Evolutionary conservation across 1,284 basidiomycete species (phyloP).

Genomic region (Heterobasidion irregulare): DNA sequence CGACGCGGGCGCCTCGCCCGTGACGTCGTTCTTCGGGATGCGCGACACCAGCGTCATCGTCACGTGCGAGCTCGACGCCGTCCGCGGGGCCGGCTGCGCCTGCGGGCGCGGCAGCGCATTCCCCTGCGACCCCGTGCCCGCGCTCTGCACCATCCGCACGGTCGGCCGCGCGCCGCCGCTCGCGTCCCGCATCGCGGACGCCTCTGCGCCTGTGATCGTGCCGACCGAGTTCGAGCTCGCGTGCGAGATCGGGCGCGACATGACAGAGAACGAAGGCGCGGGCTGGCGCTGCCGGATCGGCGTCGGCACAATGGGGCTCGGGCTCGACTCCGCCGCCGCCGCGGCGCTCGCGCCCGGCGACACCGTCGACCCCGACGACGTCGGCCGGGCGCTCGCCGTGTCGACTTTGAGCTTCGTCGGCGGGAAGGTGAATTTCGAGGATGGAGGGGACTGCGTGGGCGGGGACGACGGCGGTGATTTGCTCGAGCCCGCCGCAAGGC

Average conservation of each 20-base stretch:
- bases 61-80: constrained; percentile 1
- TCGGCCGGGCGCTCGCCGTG: neutral
- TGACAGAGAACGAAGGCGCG: constrained; percentile 58
- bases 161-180: constrained; percentile 1
- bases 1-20: neutral
- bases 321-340: neutral
- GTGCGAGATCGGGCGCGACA: constrained; percentile 41
- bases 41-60: constrained; percentile 8
- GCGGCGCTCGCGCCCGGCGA: neutral
- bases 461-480: neutral
- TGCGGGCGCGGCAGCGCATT: neutral
- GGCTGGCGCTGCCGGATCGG: constrained; percentile 54
- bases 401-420: constrained; percentile 6
- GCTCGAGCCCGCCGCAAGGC: neutral
- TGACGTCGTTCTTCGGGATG: constrained; percentile 6
- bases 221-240: constrained; percentile 7
- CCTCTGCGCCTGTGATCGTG: constrained; percentile 7
- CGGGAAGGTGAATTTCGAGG: neutral
- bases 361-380: neutral
- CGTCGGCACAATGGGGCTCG: constrained; percentile 42
- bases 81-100: neutral
- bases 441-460: neutral
- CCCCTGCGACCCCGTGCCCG: neutral
- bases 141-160: constrained; percentile 9
- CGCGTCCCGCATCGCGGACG: constrained; percentile 3